Base-by-base conservation (phyloP, 1,139 yeast genomes). In the Geotrichum phurueaensis region DNA sequence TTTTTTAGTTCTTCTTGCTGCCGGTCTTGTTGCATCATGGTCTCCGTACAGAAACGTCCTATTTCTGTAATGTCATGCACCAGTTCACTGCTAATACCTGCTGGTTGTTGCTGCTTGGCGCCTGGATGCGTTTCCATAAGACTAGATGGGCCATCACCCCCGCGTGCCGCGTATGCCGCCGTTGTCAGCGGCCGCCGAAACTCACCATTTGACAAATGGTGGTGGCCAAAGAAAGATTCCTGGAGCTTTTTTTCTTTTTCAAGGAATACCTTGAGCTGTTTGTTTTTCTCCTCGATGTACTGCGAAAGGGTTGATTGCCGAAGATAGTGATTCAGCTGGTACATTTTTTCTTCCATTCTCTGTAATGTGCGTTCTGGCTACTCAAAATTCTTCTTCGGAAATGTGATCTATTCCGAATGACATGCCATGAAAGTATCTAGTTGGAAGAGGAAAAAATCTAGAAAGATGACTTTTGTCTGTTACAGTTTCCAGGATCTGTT, bases 41-140 rank as follows among this genome's bases (percentile, higher is more conserved):
- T 55, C 25, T 50, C 58, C 10, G 58, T 53, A 18, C 48, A 29
- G 18, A 50, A 49, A 27, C 43, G 52, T 1, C 54, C 53, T 22
- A 55, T 55, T 25, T 55, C 54, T n/a, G 53, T 22, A 20, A 55
- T 50, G 20, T 50, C 54, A 12, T 48, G 58, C 33, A 55, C 29
- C 2, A 55, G 39, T n/a, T 55, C 58, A 25, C 48, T 39, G 47
- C 47, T 39, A 5, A 39, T 73, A 49, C 33, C 51, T 6, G 20
- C 7, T 18, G 29, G 3, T 12, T n/a, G 20, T 13, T 39, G n/a
- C 18, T 6, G 20, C 10, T 18, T 7, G 9, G 47, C 9, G 47
- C 47, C 18, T 2, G 20, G 22, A n/a, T 3, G 47, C 9, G 47
- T 18, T 39, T 12, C 20, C 18, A 39, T 7, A 15, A 39, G 1